Evolutionary conservation across 2,329 filamentous ascomycete species (phyloP).

Genomic region (Fusarium tricinctum): DNA sequence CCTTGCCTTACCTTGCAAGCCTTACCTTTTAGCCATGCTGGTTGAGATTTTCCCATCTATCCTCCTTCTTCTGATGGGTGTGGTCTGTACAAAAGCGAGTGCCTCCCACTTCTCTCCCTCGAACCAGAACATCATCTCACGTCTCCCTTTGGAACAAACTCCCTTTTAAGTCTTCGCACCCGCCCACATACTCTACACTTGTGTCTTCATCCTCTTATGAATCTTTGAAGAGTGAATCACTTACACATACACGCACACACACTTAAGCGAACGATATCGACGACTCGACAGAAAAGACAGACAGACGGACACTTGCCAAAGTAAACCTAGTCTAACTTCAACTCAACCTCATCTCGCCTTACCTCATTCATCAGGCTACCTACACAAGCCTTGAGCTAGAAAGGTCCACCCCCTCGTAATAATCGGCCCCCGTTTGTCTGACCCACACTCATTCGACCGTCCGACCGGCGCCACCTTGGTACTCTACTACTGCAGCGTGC

Average conservation of each 20-base stretch:
- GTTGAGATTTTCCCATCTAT: conserved; percentile 34
- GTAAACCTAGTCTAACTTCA: conserved; percentile 10
- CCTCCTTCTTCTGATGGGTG: conserved; percentile 24
- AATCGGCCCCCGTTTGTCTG: conserved; percentile 46
- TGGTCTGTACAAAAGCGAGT: conserved; percentile 46
- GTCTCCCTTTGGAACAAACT: conserved; percentile 41
- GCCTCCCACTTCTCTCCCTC: conserved; percentile 42
- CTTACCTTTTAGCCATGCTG: conserved; percentile 20
- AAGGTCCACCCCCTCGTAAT: conserved; percentile 37
- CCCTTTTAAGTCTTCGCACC: conserved; percentile 28
- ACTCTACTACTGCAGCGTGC: conserved; percentile 41
- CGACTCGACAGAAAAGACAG: conserved; percentile 25
- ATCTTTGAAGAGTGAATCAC: too few species aligned
- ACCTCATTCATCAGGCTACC: conserved; percentile 40
- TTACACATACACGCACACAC: conserved; percentile 36
- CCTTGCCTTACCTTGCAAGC: conserved; percentile 31
- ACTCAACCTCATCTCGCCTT: conserved; percentile 10
- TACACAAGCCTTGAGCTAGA: conserved; percentile 25
- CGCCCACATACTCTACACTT: conserved; percentile 7
- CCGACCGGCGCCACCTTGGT: conserved; percentile 48
- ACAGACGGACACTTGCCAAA: background rate
- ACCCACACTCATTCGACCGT: conserved; percentile 48
- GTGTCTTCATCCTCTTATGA: conserved; percentile 11
- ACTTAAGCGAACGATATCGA: conserved; percentile 37
- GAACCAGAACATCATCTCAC: conserved; percentile 37